A percentile compares a stretch with the other conserved stretches of the same genome.
Conservation (phyloP, 169 alveolate genomes). For the Eimeria necatrix region DNA sequence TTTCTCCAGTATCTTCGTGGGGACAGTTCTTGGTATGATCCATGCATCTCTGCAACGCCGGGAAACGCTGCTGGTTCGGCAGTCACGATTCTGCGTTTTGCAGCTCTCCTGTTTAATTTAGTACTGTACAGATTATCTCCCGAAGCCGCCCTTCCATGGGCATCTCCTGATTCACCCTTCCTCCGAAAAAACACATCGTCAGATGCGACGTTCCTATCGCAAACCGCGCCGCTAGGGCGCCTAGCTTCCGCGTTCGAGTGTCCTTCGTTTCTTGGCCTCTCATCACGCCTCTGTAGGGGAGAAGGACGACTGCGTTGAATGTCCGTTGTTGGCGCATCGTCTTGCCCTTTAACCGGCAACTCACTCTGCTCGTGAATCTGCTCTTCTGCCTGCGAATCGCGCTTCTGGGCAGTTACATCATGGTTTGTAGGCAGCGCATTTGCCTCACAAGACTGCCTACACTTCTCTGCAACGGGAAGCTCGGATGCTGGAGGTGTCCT, state of each 20-base stretch:
- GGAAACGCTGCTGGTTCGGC: background rate
- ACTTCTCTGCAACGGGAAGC: slow-evolving; percentile 20
- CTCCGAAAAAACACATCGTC: background rate
- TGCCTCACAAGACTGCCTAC: background rate
- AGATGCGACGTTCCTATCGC: background rate
- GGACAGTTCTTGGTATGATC: slow-evolving; percentile 20
- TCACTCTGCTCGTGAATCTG: slow-evolving; percentile 18
- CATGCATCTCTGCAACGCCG: background rate
- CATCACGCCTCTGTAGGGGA: background rate
- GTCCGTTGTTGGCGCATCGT: background rate
- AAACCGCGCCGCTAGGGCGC: background rate
- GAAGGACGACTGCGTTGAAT: background rate
- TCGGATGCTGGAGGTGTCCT: background rate
- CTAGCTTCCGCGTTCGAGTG: background rate
- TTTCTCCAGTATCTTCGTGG: slow-evolving; percentile 25
- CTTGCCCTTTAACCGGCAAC: background rate
- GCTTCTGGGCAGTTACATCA: background rate
- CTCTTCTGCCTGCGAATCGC: slow-evolving; percentile 1
- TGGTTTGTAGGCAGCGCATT: background rate
- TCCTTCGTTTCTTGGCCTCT: slow-evolving; percentile 18
- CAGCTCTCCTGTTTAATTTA: slow-evolving; percentile 31
- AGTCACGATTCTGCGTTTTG: slow-evolving; percentile 52
- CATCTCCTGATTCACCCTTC: background rate
- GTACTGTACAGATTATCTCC: background rate
- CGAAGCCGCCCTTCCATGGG: slow-evolving; percentile 7